phyloP scores from a whole-genome alignment of 2,329 filamentous ascomycete genomes.

The Berkeleyomyces basicola region DNA sequence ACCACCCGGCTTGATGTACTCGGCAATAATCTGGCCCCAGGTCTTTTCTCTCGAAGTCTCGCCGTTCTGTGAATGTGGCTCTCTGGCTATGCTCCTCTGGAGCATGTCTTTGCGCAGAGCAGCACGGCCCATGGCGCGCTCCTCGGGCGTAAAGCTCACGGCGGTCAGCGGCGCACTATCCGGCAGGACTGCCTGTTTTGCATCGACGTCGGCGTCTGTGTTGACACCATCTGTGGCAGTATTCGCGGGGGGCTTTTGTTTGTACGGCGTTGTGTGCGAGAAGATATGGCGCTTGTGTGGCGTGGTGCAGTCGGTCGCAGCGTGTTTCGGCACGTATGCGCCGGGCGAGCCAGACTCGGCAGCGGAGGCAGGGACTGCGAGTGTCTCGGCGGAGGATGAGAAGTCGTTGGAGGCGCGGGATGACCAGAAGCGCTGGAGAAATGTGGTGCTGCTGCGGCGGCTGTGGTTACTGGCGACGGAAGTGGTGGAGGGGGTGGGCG shows the following conservation, averaged over 20 bases:
- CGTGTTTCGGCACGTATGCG: background rate
- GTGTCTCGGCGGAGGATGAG: background rate
- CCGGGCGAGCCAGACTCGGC: background rate
- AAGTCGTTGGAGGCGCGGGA: constrained; percentile 2
- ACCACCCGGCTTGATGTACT: constrained; percentile 5
- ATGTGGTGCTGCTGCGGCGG: background rate
- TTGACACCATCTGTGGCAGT: background rate
- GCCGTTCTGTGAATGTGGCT: background rate
- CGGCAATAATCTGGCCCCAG: background rate
- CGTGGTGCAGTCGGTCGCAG: background rate
- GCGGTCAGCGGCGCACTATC: background rate
- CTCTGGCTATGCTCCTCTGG: background rate
- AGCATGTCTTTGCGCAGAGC: background rate
- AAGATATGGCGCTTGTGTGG: constrained; percentile 1
- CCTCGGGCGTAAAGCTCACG: background rate
- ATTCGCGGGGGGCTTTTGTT: background rate
- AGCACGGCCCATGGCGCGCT: background rate
- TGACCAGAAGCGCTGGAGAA: constrained; percentile 9
- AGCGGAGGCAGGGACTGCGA: background rate
- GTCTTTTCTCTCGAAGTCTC: background rate
- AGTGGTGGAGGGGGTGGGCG: background rate
- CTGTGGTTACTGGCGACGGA: background rate
- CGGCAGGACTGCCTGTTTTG: no score
- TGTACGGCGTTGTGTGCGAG: background rate
- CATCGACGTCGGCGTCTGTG: background rate